Percentiles rank a stretch among this genome's conserved stretches.
Evolutionary conservation across 495 filamentous ascomycete genomes (phyloP).

Genomic region (Lindgomyces ingoldianus): DNA sequence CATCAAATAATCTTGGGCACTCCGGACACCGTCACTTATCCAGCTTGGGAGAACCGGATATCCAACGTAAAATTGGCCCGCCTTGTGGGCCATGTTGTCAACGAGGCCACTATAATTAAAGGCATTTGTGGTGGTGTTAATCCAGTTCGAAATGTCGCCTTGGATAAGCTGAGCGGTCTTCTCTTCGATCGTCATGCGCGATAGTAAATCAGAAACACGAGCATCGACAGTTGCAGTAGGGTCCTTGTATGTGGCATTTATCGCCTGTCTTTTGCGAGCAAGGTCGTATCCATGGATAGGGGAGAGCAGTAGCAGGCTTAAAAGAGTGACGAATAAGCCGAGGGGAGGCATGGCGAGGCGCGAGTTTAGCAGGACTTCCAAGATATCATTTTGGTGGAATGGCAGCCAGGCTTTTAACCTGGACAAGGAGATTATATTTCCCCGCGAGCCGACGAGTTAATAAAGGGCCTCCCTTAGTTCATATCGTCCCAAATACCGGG

Average conservation of each 20-base stretch:
- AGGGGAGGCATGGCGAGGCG: not conserved
- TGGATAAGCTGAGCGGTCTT: constrained; percentile 63
- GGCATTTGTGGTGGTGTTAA: constrained; percentile 57
- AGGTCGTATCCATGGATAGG: constrained; percentile 13
- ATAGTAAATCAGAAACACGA: constrained; percentile 63
- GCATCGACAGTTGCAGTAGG: constrained; percentile 59
- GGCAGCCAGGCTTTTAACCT: not conserved
- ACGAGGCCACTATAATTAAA: constrained; percentile 67
- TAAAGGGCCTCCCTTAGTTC: not conserved
- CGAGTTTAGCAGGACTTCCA: not conserved
- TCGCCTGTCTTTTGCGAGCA: constrained; percentile 6
- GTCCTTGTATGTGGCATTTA: constrained; percentile 58
- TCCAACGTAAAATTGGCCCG: constrained; percentile 69
- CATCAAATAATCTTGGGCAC: constrained; percentile 63
- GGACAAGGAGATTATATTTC: not conserved
- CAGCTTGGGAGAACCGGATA: constrained; percentile 63
- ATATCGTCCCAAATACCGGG: not conserved
- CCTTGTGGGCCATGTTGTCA: constrained; percentile 63
- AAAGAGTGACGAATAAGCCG: not conserved
- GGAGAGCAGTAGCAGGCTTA: not conserved
- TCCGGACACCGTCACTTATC: constrained; percentile 60
- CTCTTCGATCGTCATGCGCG: constrained; percentile 69
- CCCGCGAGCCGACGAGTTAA: not conserved
- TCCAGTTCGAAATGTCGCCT: constrained; percentile 71
- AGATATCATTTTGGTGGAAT: not conserved